Conservation (phyloP, 345 rosid species). For the Clarkia xantiana region DNA sequence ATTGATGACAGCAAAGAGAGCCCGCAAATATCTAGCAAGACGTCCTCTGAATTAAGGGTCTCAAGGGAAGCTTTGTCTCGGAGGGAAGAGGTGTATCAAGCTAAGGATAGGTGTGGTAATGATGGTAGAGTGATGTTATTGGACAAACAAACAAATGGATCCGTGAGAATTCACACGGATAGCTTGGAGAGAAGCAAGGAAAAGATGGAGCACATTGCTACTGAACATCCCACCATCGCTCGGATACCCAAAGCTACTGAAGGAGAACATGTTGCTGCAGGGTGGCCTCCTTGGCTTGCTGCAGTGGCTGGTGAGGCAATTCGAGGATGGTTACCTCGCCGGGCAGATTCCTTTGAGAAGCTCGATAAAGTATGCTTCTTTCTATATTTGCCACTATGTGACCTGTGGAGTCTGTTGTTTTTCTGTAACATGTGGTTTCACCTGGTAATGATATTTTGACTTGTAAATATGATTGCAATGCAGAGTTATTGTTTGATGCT, state of each 20-base stretch:
- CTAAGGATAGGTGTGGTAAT: conserved; percentile 34
- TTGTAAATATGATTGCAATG: not conserved
- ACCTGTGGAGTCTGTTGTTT: no score
- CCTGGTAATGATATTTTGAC: no score
- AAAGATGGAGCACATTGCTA: conserved; percentile 35
- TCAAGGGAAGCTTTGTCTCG: conserved; percentile 54
- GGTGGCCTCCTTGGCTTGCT: conserved; percentile 98
- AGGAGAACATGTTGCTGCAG: conserved; percentile 93
- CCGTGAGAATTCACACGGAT: conserved; percentile 38
- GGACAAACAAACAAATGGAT: conserved; percentile 59
- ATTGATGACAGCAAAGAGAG: conserved; percentile 78
- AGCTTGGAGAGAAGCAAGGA: conserved; percentile 56
- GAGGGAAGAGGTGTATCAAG: conserved; percentile 53
- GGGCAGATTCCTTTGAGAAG: conserved; percentile 95
- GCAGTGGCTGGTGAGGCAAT: conserved; percentile 97
- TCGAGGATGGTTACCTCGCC: conserved; percentile 88
- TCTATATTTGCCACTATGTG: not conserved
- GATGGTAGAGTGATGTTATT: conserved; percentile 42
- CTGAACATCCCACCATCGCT: conserved; percentile 47
- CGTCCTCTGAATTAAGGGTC: conserved; percentile 38
- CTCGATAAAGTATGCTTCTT: conserved; percentile 66
- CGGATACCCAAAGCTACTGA: conserved; percentile 58
- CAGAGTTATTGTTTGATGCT: no score
- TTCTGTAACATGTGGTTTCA: no score
- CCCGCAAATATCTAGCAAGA: conserved; percentile 56